Evolutionary conservation across 179 eudicot species (phyloP).

Genomic region (Spergularia azorica): DNA sequence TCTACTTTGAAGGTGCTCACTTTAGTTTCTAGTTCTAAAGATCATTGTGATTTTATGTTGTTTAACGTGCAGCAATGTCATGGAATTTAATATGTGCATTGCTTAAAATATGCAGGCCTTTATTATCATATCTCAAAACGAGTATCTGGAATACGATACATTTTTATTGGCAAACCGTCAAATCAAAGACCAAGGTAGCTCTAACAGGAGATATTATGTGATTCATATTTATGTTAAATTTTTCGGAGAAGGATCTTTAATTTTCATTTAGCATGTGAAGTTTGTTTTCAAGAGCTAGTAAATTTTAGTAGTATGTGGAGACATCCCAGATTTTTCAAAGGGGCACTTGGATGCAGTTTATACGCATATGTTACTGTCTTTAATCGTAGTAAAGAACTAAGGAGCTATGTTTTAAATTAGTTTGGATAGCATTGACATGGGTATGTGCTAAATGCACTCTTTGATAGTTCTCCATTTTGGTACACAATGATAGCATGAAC

Average conservation of each 20-base stretch:
- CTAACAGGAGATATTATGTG: background rate
- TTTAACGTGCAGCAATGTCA: background rate
- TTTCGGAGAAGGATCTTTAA: background rate
- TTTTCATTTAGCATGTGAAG: constrained; percentile 10
- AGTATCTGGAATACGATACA: constrained; percentile 91
- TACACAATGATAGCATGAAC: background rate
- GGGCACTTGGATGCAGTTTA: too few relatives aligned
- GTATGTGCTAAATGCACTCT: background rate
- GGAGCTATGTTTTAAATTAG: constrained; percentile 2
- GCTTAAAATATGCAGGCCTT: constrained; percentile 52
- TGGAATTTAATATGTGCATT: constrained; percentile 8
- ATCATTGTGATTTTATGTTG: background rate
- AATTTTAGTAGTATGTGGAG: too few relatives aligned
- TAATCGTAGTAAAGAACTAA: background rate
- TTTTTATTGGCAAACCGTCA: constrained; percentile 85
- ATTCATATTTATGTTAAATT: background rate
- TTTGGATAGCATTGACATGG: background rate
- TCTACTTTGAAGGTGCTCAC: constrained; percentile 93
- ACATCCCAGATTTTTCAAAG: too few relatives aligned
- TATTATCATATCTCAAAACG: constrained; percentile 97
- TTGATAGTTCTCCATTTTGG: background rate
- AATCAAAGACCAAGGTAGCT: constrained; percentile 91
- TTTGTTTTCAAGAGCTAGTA: background rate
- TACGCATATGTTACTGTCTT: too few relatives aligned
- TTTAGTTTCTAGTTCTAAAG: constrained; percentile 13